Evolutionary conservation across 2,329 filamentous ascomycete genomes (phyloP).

Genomic region (Penicillium hordei): DNA sequence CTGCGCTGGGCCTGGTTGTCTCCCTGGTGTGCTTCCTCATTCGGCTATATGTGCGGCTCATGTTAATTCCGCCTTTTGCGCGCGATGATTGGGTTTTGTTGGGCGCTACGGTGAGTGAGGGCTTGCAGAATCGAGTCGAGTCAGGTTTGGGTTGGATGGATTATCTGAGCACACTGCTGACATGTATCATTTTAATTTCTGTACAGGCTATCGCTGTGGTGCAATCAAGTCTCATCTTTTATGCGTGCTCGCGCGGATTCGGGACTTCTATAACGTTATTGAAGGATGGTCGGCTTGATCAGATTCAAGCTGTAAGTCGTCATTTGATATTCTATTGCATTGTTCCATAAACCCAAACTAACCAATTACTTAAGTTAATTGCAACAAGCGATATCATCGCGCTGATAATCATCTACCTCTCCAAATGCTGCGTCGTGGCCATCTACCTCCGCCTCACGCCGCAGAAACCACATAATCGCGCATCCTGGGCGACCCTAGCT

Average conservation of each 20-base stretch:
- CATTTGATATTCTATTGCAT: background rate
- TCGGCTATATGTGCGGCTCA: slow-evolving; percentile 38
- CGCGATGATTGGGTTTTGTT: slow-evolving; percentile 36
- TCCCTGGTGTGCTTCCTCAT: slow-evolving; percentile 39
- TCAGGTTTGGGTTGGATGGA: background rate
- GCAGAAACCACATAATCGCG: slow-evolving; percentile 40
- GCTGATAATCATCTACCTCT: slow-evolving; percentile 43
- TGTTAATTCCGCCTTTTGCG: slow-evolving; percentile 35
- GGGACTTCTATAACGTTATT: slow-evolving; percentile 36
- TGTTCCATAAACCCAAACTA: background rate
- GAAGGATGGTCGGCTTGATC: slow-evolving; percentile 19
- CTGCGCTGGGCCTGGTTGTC: slow-evolving; percentile 39
- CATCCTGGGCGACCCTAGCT: slow-evolving; percentile 38
- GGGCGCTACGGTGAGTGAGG: slow-evolving; percentile 32
- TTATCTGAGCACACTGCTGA: background rate
- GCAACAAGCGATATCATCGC: slow-evolving; percentile 46
- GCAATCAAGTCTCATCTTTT: slow-evolving; percentile 35
- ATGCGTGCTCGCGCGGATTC: slow-evolving; percentile 33
- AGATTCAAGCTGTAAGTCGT: slow-evolving; percentile 31
- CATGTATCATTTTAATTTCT: background rate
- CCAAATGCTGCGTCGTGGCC: slow-evolving; percentile 40
- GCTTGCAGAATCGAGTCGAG: no score
- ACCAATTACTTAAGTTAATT: slow-evolving; percentile 22
- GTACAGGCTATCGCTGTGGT: slow-evolving; percentile 30
- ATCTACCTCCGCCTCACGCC: slow-evolving; percentile 50